phyloP scores from a whole-genome alignment of 108 stramenopile species.

The Skeletonema grethae region DNA sequence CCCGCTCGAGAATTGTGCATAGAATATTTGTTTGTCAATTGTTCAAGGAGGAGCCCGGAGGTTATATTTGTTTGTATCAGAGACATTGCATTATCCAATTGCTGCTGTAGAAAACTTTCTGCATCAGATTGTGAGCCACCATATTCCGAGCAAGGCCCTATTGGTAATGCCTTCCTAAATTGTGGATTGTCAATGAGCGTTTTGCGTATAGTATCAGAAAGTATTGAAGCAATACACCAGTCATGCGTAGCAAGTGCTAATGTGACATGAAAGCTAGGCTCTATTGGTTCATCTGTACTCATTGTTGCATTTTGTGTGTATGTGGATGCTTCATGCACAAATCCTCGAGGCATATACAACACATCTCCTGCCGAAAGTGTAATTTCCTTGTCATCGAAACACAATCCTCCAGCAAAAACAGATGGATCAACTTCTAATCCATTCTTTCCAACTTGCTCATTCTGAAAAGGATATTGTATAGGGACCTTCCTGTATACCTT shows the following conservation, averaged over 20 bases:
- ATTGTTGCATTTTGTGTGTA: constrained; percentile 8
- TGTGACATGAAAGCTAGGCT: constrained; percentile 76
- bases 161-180: constrained; percentile 56
- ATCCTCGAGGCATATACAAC: constrained; percentile 86
- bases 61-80: constrained; percentile 30
- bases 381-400: constrained; percentile 39
- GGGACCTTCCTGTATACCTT: constrained; percentile 71
- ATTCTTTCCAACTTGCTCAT: constrained; percentile 89
- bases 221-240: constrained; percentile 72
- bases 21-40: constrained; percentile 25
- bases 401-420: constrained; percentile 52
- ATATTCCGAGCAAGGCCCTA: constrained; percentile 30
- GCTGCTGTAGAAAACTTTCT: constrained; percentile 14
- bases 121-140: background rate
- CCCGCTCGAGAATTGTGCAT: constrained; percentile 32
- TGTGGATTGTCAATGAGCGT: constrained; percentile 37
- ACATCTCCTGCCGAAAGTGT: constrained; percentile 74
- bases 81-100: constrained; percentile 19
- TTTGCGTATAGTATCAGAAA: constrained; percentile 37
- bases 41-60: constrained; percentile 12
- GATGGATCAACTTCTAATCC: constrained; percentile 54
- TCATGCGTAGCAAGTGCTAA: constrained; percentile 86
- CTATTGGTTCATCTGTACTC: background rate
- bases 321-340: constrained; percentile 78
- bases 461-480: constrained; percentile 68